Percentiles rank a stretch among this genome's conserved stretches.
Evolutionary conservation across 345 rosid species (phyloP).

Genomic region (Boechera stricta): DNA sequence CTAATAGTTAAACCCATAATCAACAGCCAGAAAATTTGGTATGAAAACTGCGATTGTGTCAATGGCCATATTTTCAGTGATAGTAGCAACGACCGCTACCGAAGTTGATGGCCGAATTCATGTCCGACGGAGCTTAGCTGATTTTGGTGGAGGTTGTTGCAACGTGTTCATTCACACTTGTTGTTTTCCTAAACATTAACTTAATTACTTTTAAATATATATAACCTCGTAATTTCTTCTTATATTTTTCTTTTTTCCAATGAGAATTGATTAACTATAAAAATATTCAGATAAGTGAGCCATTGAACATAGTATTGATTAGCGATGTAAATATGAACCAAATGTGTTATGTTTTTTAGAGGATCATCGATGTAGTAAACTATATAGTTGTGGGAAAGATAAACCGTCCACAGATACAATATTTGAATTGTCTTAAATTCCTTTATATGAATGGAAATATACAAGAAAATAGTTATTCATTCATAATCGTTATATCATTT

Average conservation of each 20-base stretch:
- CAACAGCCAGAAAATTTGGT: not conserved
- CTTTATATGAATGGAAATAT: not conserved
- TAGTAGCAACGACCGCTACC: constrained; percentile 2
- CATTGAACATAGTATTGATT: constrained; percentile 4
- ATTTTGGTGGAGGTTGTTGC: constrained; percentile 42
- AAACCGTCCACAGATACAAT: not conserved
- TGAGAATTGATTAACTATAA: not conserved
- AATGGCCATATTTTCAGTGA: constrained; percentile 13
- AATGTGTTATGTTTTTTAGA: not conserved
- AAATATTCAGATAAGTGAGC: not conserved
- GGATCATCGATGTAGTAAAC: not conserved
- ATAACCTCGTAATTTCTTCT: not conserved
- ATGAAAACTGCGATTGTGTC: not conserved
- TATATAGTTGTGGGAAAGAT: not conserved
- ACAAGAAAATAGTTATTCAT: not conserved
- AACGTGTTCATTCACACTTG: constrained; percentile 35
- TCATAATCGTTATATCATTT: not conserved
- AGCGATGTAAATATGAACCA: constrained; percentile 18
- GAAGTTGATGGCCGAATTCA: constrained; percentile 3
- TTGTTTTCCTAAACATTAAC: constrained; percentile 39
- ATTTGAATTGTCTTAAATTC: not conserved
- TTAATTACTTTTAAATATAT: not conserved
- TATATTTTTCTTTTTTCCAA: not conserved
- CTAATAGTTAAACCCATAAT: not conserved
- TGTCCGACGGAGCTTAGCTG: constrained; percentile 38